Evolutionary conservation across 495 filamentous ascomycete genomes (phyloP), one percentile per base, ranked within the genome.

Genomic region (Podospora fimiseda): DNA sequence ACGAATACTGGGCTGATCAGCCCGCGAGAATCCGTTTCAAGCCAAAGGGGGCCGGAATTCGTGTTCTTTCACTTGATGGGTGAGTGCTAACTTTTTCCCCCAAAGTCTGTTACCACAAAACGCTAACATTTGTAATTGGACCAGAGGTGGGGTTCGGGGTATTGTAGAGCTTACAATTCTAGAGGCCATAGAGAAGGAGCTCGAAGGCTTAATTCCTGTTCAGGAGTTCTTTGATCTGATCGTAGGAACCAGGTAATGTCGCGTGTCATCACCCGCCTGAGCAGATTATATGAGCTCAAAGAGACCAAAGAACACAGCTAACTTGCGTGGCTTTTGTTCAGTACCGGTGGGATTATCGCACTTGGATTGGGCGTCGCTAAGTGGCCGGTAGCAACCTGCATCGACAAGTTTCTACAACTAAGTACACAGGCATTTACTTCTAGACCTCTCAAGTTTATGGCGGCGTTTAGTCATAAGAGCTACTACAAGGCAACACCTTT

Each of bases 261-360:
- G n/a, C 43, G 70, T 55, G 15, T 19, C 18, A 22, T 22, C 5
- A 13, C 13, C 23, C 2, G 1, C 15, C 2, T n/a, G n/a, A n/a
- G n/a, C n/a, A n/a, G n/a, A n/a, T n/a, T 62, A 16, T 15, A 2
- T 9, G 13, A 18, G 11, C n/a, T n/a, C n/a, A n/a, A n/a, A n/a
- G n/a, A n/a, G n/a, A n/a, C n/a, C n/a, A n/a, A n/a, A n/a, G n/a
- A n/a, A n/a, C n/a, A n/a, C n/a, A n/a, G n/a, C n/a, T n/a, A n/a
- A n/a, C n/a, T n/a, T n/a, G n/a, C n/a, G n/a, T n/a, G n/a, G n/a
- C n/a, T n/a, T n/a, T n/a, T n/a, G n/a, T n/a, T n/a, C n/a, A 80
- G 79, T 44, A 77, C 76, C 14, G 79, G 81, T 0, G 78, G 79
- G 15, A 72, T 84, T 51, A 75, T 84, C 46, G 77, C 80, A 1